Evolutionary conservation across 805 yeast genomes (phyloP).

Genomic region (Cyberlindnera xishuangbannaensis): DNA sequence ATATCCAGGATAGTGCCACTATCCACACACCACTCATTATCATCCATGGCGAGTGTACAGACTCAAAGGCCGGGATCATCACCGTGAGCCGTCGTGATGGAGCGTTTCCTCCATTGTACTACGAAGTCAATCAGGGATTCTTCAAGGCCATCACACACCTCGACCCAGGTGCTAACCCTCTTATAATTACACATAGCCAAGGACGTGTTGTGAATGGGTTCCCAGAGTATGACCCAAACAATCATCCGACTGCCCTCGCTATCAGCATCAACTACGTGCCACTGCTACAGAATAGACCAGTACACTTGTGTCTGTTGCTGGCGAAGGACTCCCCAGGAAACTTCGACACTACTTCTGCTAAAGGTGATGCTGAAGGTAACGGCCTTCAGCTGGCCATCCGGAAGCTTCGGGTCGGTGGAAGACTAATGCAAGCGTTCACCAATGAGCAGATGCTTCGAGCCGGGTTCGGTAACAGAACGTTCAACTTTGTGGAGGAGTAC

Average conservation of each 20-base stretch:
- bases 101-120: constrained; percentile 56
- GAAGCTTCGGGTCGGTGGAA: constrained; percentile 74
- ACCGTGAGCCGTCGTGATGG: constrained; percentile 38
- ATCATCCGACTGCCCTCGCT: constrained; percentile 8
- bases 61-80: constrained; percentile 30
- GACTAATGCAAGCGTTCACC: constrained; percentile 88
- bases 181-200: constrained; percentile 44
- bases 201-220: constrained; percentile 32
- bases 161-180: constrained; percentile 58
- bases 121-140: constrained; percentile 60
- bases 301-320: constrained; percentile 73
- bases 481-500: constrained; percentile 67
- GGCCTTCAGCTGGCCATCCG: constrained; percentile 62
- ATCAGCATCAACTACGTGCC: constrained; percentile 47
- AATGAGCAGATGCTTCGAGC: constrained; percentile 79
- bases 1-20: constrained; percentile 28
- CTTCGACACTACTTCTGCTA: constrained; percentile 64
- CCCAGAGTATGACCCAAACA: constrained; percentile 12
- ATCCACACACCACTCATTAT: constrained; percentile 45
- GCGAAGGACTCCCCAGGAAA: constrained; percentile 68
- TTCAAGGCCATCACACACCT: constrained; percentile 76
- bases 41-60: constrained; percentile 42
- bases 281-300: constrained; percentile 57
- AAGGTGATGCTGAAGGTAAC: constrained; percentile 49
- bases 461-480: constrained; percentile 75